Percentiles rank a stretch among this genome's conserved stretches.
These are phyloP conservation scores for Chloris gayana DNA, from an alignment of 176 grass and related monocot genomes.

Conservation along the genomic window DNA sequence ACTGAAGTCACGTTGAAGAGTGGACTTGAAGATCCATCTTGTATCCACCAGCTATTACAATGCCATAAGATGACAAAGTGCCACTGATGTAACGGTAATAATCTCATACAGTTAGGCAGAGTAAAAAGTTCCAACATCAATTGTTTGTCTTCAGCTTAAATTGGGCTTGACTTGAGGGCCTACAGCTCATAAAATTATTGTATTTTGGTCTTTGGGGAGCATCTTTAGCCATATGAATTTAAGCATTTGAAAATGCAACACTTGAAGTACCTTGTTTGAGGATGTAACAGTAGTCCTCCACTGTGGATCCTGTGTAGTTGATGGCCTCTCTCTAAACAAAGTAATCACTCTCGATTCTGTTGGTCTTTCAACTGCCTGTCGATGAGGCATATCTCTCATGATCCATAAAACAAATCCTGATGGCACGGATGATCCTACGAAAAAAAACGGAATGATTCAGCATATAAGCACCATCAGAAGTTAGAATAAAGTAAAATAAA, in stretches of 20 bases:
- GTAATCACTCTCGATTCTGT: constrained; percentile 64
- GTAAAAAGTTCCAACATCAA: constrained; percentile 6
- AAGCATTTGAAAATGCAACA: constrained; percentile 15
- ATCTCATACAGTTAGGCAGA: constrained; percentile 31
- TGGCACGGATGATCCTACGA: constrained; percentile 79
- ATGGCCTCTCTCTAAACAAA: constrained; percentile 68
- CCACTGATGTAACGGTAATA: constrained; percentile 17
- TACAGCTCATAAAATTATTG: constrained; percentile 34
- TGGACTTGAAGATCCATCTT: constrained; percentile 29
- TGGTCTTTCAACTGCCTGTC: constrained; percentile 49
- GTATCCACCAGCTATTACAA: constrained; percentile 12
- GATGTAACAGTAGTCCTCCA: constrained; percentile 88
- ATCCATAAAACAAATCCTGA: constrained; percentile 93
- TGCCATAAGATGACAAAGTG: constrained; percentile 21
- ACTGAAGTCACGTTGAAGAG: constrained; percentile 16
- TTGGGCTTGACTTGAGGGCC: constrained; percentile 84
- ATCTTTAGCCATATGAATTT: constrained; percentile 2
- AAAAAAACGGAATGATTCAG: constrained; percentile 42
- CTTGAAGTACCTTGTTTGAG: constrained; percentile 80
- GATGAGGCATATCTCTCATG: constrained; percentile 96
- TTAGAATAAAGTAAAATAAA: not conserved
- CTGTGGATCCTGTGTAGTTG: constrained; percentile 68
- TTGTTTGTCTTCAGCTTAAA: constrained; percentile 51
- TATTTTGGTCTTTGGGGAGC: constrained; percentile 32
- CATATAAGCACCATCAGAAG: constrained; percentile 19